Conservation (phyloP, 768 basidiomycete genomes). For the Lactarius trivialis region DNA sequence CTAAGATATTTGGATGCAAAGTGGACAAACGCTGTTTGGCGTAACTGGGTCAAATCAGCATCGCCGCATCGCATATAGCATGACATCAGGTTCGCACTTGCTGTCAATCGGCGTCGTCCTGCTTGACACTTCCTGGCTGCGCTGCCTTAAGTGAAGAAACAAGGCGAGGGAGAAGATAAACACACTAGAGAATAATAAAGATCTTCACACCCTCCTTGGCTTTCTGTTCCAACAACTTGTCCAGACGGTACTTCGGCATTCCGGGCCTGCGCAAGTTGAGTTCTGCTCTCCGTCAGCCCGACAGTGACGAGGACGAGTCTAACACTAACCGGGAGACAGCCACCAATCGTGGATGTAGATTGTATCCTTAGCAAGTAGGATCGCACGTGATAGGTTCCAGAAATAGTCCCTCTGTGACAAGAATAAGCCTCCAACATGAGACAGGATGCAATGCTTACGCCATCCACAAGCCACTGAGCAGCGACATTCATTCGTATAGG, state of each 20-base stretch:
- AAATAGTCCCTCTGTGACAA: slow-evolving; percentile 82
- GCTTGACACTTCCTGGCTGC: slow-evolving; percentile 90
- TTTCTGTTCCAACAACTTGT: slow-evolving; percentile 79
- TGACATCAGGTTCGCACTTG: slow-evolving; percentile 45
- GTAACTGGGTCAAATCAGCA: slow-evolving; percentile 44
- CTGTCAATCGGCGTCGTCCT: slow-evolving; percentile 92
- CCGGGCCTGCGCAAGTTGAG: slow-evolving; percentile 78
- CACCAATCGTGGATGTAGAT: slow-evolving; percentile 99
- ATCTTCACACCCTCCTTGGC: slow-evolving; percentile 96
- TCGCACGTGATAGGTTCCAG: slow-evolving; percentile 92
- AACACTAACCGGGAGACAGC: slow-evolving; percentile 70
- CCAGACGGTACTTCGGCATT: slow-evolving; percentile 81
- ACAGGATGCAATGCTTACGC: slow-evolving; percentile 45
- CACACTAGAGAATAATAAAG: slow-evolving; percentile 89
- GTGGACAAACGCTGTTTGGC: slow-evolving; percentile 74
- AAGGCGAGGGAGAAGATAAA: neutral
- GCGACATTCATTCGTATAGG: slow-evolving; percentile 90
- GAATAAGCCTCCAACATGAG: neutral
- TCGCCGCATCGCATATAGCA: neutral
- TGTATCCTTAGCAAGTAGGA: slow-evolving; percentile 77
- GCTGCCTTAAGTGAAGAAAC: neutral
- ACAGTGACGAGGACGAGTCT: neutral
- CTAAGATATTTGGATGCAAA: slow-evolving; percentile 89
- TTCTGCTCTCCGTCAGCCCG: slow-evolving; percentile 38
- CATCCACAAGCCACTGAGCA: slow-evolving; percentile 97